Conservation (phyloP, 768 basidiomycete species). For the Infundibulicybe gibba region DNA sequence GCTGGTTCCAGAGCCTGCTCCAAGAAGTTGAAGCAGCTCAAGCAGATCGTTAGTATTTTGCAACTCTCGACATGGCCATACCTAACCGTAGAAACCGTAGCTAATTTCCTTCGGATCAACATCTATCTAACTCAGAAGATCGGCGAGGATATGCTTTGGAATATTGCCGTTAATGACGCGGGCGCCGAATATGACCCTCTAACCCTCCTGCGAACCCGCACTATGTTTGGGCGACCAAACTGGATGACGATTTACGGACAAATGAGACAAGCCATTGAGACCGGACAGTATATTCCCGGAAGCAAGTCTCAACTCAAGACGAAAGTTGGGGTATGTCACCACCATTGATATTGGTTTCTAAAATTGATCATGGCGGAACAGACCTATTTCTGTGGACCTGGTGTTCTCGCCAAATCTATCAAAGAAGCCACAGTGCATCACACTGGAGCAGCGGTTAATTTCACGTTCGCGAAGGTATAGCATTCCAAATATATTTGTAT, state of each 20-base stretch:
- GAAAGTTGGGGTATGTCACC: conserved; percentile 68
- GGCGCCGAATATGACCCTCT: conserved; percentile 86
- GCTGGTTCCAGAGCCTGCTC: conserved; percentile 92
- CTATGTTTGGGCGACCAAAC: conserved; percentile 90
- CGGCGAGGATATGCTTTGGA: conserved; percentile 85
- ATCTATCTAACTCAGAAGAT: conserved; percentile 89
- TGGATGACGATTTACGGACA: conserved; percentile 79
- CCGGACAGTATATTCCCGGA: conserved; percentile 79
- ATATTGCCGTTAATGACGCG: conserved; percentile 84
- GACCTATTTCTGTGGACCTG: conserved; percentile 91
- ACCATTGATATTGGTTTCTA: conserved; percentile 3
- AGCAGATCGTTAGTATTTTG: conserved; percentile 67
- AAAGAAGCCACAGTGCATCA: conserved; percentile 64
- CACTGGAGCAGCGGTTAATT: conserved; percentile 55
- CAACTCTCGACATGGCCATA: not conserved
- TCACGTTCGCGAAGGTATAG: conserved; percentile 75
- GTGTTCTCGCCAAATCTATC: conserved; percentile 69
- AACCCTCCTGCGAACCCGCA: conserved; percentile 83
- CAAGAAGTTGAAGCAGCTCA: conserved; percentile 88
- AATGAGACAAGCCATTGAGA: conserved; percentile 76
- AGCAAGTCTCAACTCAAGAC: conserved; percentile 76
- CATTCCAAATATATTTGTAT: not conserved
- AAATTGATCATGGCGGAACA: conserved; percentile 21
- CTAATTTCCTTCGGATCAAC: conserved; percentile 90
- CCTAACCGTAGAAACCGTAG: conserved; percentile 33